Percentiles rank a stretch among this genome's conserved stretches.
Evolutionary conservation across 495 filamentous ascomycete species (phyloP).

Genomic region (Trichoderma parareesei): DNA sequence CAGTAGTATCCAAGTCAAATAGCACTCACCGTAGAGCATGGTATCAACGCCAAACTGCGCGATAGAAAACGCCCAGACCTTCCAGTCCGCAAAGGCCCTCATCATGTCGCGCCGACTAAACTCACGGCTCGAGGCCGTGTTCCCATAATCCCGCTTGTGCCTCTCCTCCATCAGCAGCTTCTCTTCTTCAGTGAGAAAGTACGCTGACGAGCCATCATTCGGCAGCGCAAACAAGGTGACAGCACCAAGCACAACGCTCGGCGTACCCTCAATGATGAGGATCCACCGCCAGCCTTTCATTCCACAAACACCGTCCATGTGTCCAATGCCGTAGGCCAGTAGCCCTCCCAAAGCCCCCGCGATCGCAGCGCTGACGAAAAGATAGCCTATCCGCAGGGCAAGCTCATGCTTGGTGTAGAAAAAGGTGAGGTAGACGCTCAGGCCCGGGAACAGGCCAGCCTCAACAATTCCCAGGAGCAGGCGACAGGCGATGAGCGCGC

Average conservation of each 20-base stretch:
- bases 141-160: conserved; percentile 44
- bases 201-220: conserved; percentile 54
- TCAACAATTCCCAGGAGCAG: conserved; percentile 57
- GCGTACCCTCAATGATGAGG: conserved; percentile 66
- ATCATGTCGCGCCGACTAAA: conserved; percentile 46
- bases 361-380: conserved; percentile 69
- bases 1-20: background rate
- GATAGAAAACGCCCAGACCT: conserved; percentile 55
- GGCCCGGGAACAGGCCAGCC: conserved; percentile 63
- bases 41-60: conserved; percentile 62
- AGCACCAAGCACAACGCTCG: conserved; percentile 55
- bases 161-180: conserved; percentile 39
- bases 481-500: conserved; percentile 39
- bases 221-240: conserved; percentile 55
- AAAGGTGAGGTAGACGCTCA: conserved; percentile 62
- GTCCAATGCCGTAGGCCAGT: conserved; percentile 64
- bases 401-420: conserved; percentile 71
- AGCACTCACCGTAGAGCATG: conserved; percentile 55
- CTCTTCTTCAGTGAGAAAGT: conserved; percentile 55
- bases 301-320: conserved; percentile 60
- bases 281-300: conserved; percentile 58
- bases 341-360: conserved; percentile 71
- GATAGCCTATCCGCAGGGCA: conserved; percentile 63
- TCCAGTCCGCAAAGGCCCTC: conserved; percentile 51
- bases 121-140: conserved; percentile 51